Percentiles rank a stretch among this genome's conserved stretches.
Conservation (phyloP, 2,329 filamentous ascomycete species). For the Catunica adiposa region DNA sequence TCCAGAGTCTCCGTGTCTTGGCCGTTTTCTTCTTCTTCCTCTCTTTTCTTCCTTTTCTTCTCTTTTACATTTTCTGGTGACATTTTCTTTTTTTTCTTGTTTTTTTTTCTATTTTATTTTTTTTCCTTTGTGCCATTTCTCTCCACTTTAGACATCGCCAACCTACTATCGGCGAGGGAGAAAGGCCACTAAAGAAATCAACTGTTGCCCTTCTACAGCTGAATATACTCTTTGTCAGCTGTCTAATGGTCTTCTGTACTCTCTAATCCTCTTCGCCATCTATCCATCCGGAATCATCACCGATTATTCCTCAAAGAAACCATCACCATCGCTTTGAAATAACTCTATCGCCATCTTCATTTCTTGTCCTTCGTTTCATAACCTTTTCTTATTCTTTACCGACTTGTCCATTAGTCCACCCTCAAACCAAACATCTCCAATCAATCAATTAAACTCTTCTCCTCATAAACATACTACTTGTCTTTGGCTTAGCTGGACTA, state of each 20-base stretch:
- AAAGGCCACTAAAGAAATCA: slow-evolving; percentile 2
- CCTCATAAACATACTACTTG: background rate
- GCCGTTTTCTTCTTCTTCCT: slow-evolving; percentile 14
- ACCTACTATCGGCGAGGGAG: background rate
- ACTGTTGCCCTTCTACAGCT: background rate
- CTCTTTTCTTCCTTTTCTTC: slow-evolving; percentile 8
- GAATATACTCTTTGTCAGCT: background rate
- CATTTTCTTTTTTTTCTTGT: slow-evolving; percentile 1
- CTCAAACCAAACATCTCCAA: background rate
- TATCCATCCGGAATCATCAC: too few relatives aligned
- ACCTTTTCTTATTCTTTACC: slow-evolving; percentile 6
- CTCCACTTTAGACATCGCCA: background rate
- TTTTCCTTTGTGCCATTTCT: background rate
- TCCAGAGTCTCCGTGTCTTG: slow-evolving; percentile 4
- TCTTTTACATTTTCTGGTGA: background rate
- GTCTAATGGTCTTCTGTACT: background rate
- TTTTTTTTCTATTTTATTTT: slow-evolving; percentile 8
- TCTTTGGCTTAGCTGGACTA: slow-evolving; percentile 1
- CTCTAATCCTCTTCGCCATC: background rate
- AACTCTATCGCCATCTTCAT: background rate
- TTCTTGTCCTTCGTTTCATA: slow-evolving; percentile 7
- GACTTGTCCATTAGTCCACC: background rate
- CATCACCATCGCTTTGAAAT: background rate
- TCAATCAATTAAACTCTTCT: too few relatives aligned
- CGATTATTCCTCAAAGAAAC: background rate